phyloP scores from a whole-genome alignment of 2,329 filamentous ascomycete genomes.

The Colletotrichum scovillei region DNA sequence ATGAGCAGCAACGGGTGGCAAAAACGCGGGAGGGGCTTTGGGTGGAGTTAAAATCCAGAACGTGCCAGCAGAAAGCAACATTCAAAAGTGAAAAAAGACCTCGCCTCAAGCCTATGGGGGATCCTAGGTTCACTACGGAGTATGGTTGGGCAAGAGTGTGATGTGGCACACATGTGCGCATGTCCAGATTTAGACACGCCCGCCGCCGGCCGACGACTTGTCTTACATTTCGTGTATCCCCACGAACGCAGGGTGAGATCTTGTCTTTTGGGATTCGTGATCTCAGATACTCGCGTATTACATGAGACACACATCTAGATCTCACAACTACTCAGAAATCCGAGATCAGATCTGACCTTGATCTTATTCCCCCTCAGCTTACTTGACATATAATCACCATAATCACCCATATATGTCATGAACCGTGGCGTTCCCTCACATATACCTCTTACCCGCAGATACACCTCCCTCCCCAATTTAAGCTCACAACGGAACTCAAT shows the following conservation, averaged over 20 bases:
- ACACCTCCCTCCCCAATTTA: too few relatives aligned
- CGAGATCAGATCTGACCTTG: not conserved
- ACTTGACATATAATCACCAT: not conserved
- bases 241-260: not conserved
- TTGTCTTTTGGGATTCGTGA: too few relatives aligned
- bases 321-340: not conserved
- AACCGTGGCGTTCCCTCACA: too few relatives aligned
- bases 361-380: not conserved
- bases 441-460: too few relatives aligned
- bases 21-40: too few relatives aligned
- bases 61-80: not conserved
- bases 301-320: not conserved
- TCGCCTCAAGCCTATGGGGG: not conserved
- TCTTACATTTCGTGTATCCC: not conserved
- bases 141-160: not conserved
- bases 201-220: not conserved
- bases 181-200: not conserved
- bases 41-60: too few relatives aligned
- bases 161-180: not conserved
- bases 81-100: not conserved
- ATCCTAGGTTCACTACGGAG: not conserved
- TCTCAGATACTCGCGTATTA: not conserved
- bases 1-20: too few relatives aligned
- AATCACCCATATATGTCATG: not conserved
- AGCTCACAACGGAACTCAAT: too few relatives aligned